Base-by-base conservation (phyloP, 148 eudicot genomes). In the Polygonum aviculare region DNA sequence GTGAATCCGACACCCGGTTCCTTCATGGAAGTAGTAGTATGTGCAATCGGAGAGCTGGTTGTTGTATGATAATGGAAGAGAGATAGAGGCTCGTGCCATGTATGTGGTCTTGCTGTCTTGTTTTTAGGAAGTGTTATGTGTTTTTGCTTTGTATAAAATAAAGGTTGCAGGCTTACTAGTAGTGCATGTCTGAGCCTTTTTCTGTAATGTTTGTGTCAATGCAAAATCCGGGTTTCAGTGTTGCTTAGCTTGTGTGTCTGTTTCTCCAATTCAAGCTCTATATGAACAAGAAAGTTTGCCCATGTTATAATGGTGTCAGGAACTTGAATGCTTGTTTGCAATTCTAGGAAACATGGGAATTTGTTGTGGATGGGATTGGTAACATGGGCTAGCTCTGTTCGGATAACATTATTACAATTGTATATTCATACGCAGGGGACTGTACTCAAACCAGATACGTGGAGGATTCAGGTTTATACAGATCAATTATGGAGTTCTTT, bases 11-110 rank as follows among this genome's bases (percentile, higher is more conserved):
- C 31, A 1, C 70, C 40, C 1, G 38, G 71, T 65, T 65, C 71
- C 71, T 65, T 41, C 71, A 35, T 18, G 71, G 41, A 65, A 38
- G 44, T 67, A 38, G 19, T 15, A 67, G 45, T 35, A 35, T 67
- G 72, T 19, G 15, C 67, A 60, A 65, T 35, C 71, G 41, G 41
- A 65, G 15, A 65, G 35, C 2, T 21, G 2, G 70, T 11, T 65
- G 8, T 60, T 65, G 71, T 65, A 65, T 65, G 71, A 65, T 65
- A 65, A 15, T 65, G 45, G 72, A 35, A 36, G 21, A 36, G 72
- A 67, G 72, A 36, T 19, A 67, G 72, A 67, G 72, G 44, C 38
- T 38, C 2, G 72, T 67, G 36, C 40, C 14, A 40, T 31, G 70
- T 63, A 39, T 63, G 45, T 19, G 15, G 72, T 67, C 9, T 67